Conservation (phyloP, 805 yeast genomes). For the Candida suzukii region DNA sequence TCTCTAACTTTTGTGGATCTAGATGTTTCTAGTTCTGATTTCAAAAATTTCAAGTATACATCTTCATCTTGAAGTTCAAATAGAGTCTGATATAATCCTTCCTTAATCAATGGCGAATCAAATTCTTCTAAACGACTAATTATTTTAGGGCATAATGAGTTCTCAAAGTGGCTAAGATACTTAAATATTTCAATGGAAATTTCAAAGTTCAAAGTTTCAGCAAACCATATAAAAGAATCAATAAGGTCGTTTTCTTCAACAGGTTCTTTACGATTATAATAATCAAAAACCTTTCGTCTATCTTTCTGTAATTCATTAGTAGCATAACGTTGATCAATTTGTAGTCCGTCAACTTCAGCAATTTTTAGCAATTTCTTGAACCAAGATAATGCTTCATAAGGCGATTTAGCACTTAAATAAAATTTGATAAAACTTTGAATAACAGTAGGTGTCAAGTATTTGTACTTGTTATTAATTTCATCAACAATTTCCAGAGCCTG, state of each 20-base stretch:
- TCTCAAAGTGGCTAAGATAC: neutral
- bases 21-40: neutral
- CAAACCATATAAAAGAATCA: conserved; percentile 14
- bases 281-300: conserved; percentile 14
- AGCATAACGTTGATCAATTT: no score
- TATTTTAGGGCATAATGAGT: conserved; percentile 12
- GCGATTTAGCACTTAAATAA: conserved; percentile 20
- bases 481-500: conserved; percentile 29
- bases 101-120: neutral
- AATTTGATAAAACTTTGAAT: conserved; percentile 27
- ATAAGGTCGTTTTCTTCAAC: conserved; percentile 20
- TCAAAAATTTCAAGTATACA: neutral
- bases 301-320: no score
- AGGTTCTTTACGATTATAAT: conserved; percentile 22
- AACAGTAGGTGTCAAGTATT: conserved; percentile 31
- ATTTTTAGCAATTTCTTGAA: conserved; percentile 19
- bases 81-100: conserved; percentile 1
- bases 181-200: conserved; percentile 9
- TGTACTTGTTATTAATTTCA: conserved; percentile 20
- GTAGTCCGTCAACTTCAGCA: conserved; percentile 13
- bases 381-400: conserved; percentile 25
- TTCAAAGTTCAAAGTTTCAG: conserved; percentile 9
- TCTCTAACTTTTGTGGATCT: neutral
- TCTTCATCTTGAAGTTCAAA: neutral
- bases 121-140: neutral